Evolutionary conservation across 371 early-diverging fungal genomes (phyloP), one percentile per base, ranked within the genome.

Genomic region (Apophysomyces trapeziformis): DNA sequence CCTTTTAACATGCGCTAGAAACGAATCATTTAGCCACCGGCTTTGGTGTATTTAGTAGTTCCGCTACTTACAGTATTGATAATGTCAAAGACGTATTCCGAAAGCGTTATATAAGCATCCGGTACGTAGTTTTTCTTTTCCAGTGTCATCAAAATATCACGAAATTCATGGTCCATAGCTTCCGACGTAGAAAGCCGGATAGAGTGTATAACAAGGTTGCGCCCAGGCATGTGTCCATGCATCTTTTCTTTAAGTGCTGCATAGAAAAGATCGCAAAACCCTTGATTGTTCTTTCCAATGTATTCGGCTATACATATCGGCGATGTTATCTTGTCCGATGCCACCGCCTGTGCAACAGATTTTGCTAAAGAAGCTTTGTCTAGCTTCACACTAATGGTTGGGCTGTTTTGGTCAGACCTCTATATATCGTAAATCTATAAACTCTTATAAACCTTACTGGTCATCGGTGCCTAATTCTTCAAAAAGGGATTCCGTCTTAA

Each of bases 221-320:
- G 13, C 11, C 35, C 35, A 9, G 64, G 54, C 5, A 38, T 58
- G 16, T 13, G 35, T 12, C 32, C 58, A 18, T 66, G 60, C 5
- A 35, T 7, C 35, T 57, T 35, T 4, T 57, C 35, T 38, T 65
- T 38, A 47, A 62, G 69, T 5, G 57, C 60, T 35, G 39, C 13
- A 35, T 77, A 77, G 46, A 77, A 69, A 4, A 64, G n/a, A 47
- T 63, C 58, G 37, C 77, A 77, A 63, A 77, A 77, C 0, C 63
- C 46, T 11, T 57, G 63, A 1, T 38, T 37, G 5, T 43, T 46
- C 4, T 26, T n/a, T 7, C n/a, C 32, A 0, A 46, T 63, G 11
- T 66, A 56, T 21, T 77, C 77, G 4, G 69, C 61, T 14, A 74
- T 58, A 54, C 77, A 77, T 2, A 77, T 32, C 0, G 74, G 77